Conservation (phyloP, 2,329 filamentous ascomycete genomes). For the Epichloe hybrida region DNA sequence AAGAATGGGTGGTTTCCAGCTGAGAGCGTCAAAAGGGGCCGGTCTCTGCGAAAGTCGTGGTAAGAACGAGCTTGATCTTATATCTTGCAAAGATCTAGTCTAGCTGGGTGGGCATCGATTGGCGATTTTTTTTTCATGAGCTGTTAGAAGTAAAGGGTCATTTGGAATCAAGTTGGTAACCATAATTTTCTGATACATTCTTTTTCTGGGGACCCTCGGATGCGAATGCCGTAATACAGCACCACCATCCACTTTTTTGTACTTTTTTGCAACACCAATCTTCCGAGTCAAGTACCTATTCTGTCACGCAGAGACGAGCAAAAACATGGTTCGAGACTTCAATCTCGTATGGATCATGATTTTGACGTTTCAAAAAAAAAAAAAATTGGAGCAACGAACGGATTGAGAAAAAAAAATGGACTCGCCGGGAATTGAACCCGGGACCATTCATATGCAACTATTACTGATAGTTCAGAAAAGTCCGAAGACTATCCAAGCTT, state of each 20-base stretch:
- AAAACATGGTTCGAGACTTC: too few species aligned
- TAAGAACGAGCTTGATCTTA: background rate
- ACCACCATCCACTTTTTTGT: background rate
- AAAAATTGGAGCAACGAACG: too few species aligned
- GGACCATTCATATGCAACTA: constrained; percentile 8
- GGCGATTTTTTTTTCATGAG: background rate
- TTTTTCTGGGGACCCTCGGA: background rate
- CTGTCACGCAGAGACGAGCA: too few species aligned
- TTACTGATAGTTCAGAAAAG: background rate
- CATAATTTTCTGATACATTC: background rate
- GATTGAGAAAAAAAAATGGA: background rate
- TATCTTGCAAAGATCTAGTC: background rate
- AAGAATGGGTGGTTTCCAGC: background rate
- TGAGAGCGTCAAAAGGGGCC: too few species aligned
- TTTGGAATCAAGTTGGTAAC: background rate
- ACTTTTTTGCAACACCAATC: background rate
- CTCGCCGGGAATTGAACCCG: constrained; percentile 8
- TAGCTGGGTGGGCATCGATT: background rate
- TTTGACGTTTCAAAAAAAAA: background rate
- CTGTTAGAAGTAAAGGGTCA: background rate
- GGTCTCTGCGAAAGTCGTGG: too few species aligned
- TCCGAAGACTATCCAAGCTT: background rate
- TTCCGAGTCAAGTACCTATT: background rate
- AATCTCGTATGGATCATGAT: background rate
- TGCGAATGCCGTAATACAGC: background rate